These are phyloP conservation scores for Asterella californica DNA, from an alignment of 225 moss, liverwort and hornwort genomes.

Conservation along the genomic window DNA sequence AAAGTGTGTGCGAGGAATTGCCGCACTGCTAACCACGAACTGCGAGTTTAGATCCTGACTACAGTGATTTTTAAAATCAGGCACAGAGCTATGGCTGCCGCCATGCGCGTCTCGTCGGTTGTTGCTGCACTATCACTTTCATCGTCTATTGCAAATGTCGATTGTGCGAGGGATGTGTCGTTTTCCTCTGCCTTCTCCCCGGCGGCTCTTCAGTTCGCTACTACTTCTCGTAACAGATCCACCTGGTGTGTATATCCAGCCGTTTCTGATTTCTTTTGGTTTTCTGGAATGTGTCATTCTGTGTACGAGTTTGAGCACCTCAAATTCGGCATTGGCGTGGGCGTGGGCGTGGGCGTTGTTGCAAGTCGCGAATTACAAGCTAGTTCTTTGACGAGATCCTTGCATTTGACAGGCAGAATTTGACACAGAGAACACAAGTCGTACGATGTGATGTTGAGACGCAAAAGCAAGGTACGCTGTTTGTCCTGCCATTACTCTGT, in stretches of 20 bases:
- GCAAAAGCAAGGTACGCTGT: neutral
- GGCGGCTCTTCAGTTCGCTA: neutral
- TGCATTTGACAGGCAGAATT: neutral
- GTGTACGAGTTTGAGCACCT: neutral
- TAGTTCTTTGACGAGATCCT: neutral
- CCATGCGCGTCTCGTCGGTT: neutral
- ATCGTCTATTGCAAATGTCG: neutral
- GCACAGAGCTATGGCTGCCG: conserved; percentile 14
- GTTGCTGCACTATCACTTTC: neutral
- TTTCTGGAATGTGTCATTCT: neutral
- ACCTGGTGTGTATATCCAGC: neutral
- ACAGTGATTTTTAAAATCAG: neutral
- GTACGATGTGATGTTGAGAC: neutral
- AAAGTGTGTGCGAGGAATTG: neutral
- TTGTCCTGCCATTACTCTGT: too few species aligned
- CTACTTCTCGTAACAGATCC: neutral
- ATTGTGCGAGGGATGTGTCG: neutral
- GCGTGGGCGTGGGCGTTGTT: neutral
- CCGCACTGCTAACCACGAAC: neutral
- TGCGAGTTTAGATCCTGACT: neutral
- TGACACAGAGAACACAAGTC: neutral
- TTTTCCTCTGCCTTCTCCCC: conserved; percentile 18
- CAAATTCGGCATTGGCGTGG: neutral
- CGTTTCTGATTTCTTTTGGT: too few species aligned
- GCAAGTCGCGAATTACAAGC: too few species aligned